Evolutionary conservation across 2,329 filamentous ascomycete genomes (phyloP).

Genomic region (Talaromyces sp.): DNA sequence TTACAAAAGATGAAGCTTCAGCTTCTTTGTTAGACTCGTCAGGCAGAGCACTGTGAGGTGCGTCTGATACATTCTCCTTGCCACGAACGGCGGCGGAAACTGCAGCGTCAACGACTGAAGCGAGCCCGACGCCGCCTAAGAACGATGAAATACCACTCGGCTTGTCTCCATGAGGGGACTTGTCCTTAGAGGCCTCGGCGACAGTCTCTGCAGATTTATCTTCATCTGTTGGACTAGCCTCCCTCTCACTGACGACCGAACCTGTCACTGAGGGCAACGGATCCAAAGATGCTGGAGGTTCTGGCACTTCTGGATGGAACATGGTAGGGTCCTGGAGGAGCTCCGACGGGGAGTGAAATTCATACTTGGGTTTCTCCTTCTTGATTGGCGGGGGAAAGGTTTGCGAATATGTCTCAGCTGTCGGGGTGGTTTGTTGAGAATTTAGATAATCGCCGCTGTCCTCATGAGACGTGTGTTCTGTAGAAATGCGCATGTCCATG

Average conservation of each 20-base stretch:
- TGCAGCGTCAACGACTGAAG: conserved; percentile 16
- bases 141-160: conserved; percentile 6
- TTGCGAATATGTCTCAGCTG: conserved; percentile 46
- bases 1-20: background rate
- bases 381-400: conserved; percentile 18
- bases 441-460: conserved; percentile 46
- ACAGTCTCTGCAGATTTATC: conserved; percentile 1
- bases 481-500: conserved; percentile 25
- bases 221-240: conserved; percentile 14
- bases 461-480: conserved; percentile 26
- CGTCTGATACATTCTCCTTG: conserved; percentile 4
- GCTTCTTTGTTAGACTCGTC: background rate
- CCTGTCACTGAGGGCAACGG: conserved; percentile 26
- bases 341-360: conserved; percentile 43
- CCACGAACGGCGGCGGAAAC: conserved; percentile 15
- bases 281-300: conserved; percentile 16
- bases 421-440: conserved; percentile 64
- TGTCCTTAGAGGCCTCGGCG: background rate
- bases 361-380: conserved; percentile 38
- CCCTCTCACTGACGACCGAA: conserved; percentile 21
- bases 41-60: background rate
- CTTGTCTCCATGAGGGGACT: too few relatives aligned
- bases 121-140: conserved; percentile 8
- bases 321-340: conserved; percentile 33
- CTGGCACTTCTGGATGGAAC: conserved; percentile 18